These are phyloP conservation scores for Auriculariales sp. DNA, from an alignment of 768 basidiomycete species.

Conservation along the genomic window DNA sequence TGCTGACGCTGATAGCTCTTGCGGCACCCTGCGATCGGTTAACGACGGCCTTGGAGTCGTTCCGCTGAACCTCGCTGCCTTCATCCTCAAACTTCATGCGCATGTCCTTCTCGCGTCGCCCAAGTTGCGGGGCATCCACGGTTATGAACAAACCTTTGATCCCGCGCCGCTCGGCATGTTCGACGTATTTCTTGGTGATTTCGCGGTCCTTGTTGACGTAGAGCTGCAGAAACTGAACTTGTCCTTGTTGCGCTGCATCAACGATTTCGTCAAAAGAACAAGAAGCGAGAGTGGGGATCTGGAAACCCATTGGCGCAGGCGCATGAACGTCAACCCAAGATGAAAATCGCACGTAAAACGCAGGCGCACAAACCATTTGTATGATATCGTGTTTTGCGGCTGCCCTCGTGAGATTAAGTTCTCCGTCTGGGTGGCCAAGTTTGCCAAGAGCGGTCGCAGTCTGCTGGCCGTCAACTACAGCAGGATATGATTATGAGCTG, in stretches of 20 bases:
- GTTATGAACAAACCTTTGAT: constrained; percentile 93
- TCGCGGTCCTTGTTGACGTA: constrained; percentile 87
- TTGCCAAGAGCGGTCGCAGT: constrained; percentile 86
- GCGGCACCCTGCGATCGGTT: constrained; percentile 87
- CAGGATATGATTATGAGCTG: neutral
- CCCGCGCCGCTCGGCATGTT: constrained; percentile 81
- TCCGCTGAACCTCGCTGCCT: constrained; percentile 35
- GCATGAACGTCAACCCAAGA: neutral
- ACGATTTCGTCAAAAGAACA: constrained; percentile 94
- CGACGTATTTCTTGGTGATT: constrained; percentile 73
- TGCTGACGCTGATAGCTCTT: constrained; percentile 72
- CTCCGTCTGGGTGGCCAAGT: constrained; percentile 91
- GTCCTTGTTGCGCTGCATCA: constrained; percentile 66
- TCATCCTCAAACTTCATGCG: constrained; percentile 87
- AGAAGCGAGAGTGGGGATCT: constrained; percentile 93
- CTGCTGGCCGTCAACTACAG: constrained; percentile 14
- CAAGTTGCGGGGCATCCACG: constrained; percentile 93
- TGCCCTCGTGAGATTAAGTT: constrained; percentile 78
- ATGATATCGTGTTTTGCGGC: constrained; percentile 68
- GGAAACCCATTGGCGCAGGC: neutral
- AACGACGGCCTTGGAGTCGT: constrained; percentile 33
- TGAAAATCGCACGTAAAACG: no score
- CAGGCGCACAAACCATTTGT: constrained; percentile 39
- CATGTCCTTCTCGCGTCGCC: constrained; percentile 95
- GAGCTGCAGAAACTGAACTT: constrained; percentile 79